Percentiles rank a stretch among this genome's conserved stretches.
Evolutionary conservation across 176 grass and related monocot species (phyloP).

Genomic region (Zea mays): DNA sequence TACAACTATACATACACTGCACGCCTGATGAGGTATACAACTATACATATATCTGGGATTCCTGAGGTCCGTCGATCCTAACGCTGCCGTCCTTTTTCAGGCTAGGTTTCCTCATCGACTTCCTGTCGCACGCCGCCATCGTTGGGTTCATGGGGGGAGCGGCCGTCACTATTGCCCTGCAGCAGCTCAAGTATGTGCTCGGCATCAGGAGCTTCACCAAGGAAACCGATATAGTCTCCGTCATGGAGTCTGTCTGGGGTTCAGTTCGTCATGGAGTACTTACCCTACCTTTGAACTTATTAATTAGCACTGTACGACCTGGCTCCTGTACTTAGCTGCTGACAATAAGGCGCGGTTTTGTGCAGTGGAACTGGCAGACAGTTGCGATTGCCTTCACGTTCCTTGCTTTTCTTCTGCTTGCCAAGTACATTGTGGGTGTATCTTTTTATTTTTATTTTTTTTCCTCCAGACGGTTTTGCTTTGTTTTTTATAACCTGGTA

Average conservation of each 20-base stretch:
- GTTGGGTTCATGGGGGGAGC: conserved; percentile 95
- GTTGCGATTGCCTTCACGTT: conserved; percentile 72
- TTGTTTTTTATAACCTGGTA: neutral
- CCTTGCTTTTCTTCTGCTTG: conserved; percentile 71
- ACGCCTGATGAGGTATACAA: conserved; percentile 39
- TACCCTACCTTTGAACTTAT: neutral
- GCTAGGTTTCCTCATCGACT: conserved; percentile 91
- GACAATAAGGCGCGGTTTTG: conserved; percentile 10
- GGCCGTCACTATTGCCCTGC: conserved; percentile 92
- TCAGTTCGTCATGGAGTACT: conserved; percentile 82
- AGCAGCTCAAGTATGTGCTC: conserved; percentile 84
- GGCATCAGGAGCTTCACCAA: conserved; percentile 82
- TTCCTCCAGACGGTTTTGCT: conserved; percentile 6
- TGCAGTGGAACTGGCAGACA: conserved; percentile 98
- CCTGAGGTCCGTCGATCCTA: conserved; percentile 51
- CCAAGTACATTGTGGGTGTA: conserved; percentile 72
- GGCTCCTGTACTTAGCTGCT: conserved; percentile 2
- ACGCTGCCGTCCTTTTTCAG: conserved; percentile 40
- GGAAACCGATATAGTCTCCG: conserved; percentile 86
- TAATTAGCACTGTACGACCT: neutral
- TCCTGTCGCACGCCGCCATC: conserved; percentile 96
- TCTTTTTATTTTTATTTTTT: neutral
- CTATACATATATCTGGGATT: conserved; percentile 67
- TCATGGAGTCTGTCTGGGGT: conserved; percentile 82
- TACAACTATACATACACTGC: no score